A percentile compares a stretch with the other conserved stretches of the same genome.
These are phyloP conservation scores for Lyophyllum semitale DNA, from an alignment of 768 basidiomycete species.

Conservation along the genomic window DNA sequence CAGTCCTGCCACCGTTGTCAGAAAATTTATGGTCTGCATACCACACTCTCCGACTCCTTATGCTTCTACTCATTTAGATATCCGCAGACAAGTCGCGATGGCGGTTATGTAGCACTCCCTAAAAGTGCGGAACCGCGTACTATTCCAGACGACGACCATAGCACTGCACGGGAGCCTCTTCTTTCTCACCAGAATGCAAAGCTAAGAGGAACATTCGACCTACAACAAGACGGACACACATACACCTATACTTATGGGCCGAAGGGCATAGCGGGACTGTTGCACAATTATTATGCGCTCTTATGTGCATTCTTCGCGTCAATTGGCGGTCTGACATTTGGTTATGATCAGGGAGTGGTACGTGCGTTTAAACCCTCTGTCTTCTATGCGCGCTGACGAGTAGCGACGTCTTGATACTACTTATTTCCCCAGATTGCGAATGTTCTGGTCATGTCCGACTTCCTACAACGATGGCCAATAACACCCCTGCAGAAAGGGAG, in stretches of 20 bases:
- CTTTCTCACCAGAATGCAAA: conserved; percentile 2
- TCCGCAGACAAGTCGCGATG: conserved; percentile 14
- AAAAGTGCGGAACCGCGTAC: conserved; percentile 4
- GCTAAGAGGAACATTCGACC: conserved; percentile 31
- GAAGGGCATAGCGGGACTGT: conserved; percentile 61
- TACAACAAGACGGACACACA: conserved; percentile 35
- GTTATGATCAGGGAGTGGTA: conserved; percentile 82
- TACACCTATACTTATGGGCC: conserved; percentile 79
- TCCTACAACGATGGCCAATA: conserved; percentile 66
- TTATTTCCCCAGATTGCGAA: conserved; percentile 61
- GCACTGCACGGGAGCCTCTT: conserved; percentile 9
- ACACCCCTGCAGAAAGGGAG: conserved; percentile 73
- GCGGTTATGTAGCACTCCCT: conserved; percentile 19
- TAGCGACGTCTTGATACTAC: background rate
- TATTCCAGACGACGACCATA: conserved; percentile 5
- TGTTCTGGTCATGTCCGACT: conserved; percentile 81
- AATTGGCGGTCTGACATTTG: conserved; percentile 77
- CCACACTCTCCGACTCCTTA: too few species aligned
- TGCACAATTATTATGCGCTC: conserved; percentile 64
- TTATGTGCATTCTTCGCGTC: conserved; percentile 75
- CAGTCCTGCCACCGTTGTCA: too few species aligned
- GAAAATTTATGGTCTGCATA: too few species aligned
- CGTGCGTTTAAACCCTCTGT: conserved; percentile 8
- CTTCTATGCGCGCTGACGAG: background rate
- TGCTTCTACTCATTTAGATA: background rate